Evolutionary conservation across 352 stramenopile genomes (phyloP).

Genomic region (Globisporangium mamillatum): DNA sequence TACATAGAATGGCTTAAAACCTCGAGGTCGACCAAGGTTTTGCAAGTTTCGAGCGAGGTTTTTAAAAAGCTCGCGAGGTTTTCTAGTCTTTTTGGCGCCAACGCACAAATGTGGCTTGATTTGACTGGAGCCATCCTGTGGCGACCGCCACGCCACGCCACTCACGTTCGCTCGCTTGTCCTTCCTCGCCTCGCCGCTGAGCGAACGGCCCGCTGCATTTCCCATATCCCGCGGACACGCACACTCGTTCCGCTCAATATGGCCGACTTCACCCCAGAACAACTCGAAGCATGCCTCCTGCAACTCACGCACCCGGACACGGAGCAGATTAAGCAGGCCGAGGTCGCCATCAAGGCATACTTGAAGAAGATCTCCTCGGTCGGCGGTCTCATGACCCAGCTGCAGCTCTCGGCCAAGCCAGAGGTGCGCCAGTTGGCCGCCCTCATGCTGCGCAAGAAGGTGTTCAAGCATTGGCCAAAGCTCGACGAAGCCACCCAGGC

Average conservation of each 20-base stretch:
- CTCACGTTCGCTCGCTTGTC: background rate
- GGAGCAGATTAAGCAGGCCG: constrained; percentile 93
- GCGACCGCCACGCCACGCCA: background rate
- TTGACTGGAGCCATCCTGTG: constrained; percentile 10
- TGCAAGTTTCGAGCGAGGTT: background rate
- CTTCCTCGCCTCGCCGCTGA: background rate
- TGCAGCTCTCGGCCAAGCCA: constrained; percentile 72
- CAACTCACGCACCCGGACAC: constrained; percentile 94
- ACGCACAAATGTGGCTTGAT: background rate
- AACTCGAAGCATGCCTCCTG: constrained; percentile 83
- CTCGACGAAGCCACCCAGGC: constrained; percentile 79
- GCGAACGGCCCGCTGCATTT: constrained; percentile 14
- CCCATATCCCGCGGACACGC: constrained; percentile 19
- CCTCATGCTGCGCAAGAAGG: constrained; percentile 93
- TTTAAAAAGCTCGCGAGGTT: background rate
- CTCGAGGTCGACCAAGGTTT: constrained; percentile 1
- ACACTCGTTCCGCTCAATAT: constrained; percentile 29
- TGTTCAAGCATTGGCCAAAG: constrained; percentile 91
- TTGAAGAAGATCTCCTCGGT: constrained; percentile 90
- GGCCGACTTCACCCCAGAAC: constrained; percentile 79
- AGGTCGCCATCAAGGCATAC: constrained; percentile 91
- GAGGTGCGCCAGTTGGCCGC: constrained; percentile 91
- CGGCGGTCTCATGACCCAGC: constrained; percentile 86
- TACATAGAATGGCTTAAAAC: constrained; percentile 10
- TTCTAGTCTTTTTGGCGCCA: constrained; percentile 8